A percentile compares a stretch with the other conserved stretches of the same genome.
phyloP scores from a whole-genome alignment of 2,329 filamentous ascomycete species.

The Xylariaceae sp. region DNA sequence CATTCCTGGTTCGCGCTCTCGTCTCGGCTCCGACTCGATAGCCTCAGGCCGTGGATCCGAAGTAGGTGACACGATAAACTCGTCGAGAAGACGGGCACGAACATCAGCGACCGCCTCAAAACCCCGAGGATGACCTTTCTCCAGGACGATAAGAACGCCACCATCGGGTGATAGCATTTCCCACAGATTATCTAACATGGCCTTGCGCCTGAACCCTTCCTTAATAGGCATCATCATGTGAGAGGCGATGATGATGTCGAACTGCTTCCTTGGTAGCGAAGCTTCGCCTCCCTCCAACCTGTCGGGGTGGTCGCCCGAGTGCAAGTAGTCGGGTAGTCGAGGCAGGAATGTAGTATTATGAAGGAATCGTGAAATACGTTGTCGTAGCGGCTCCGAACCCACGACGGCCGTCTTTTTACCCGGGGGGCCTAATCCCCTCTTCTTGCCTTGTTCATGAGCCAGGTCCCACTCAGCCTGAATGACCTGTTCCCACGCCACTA shows the following conservation, averaged over 20 bases:
- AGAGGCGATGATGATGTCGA: constrained; percentile 88
- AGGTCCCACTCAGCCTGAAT: constrained; percentile 81
- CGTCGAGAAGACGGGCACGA: constrained; percentile 77
- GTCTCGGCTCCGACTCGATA: constrained; percentile 48
- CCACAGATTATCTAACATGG: constrained; percentile 89
- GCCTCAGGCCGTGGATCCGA: constrained; percentile 47
- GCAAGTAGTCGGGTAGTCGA: constrained; percentile 85
- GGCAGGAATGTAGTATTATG: constrained; percentile 92
- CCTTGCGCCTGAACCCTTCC: constrained; percentile 78
- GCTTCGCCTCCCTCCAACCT: constrained; percentile 63
- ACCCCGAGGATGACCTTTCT: constrained; percentile 89
- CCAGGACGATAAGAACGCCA: constrained; percentile 84
- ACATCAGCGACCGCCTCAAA: constrained; percentile 92
- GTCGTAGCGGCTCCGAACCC: constrained; percentile 75
- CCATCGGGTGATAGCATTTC: constrained; percentile 81
- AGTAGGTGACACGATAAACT: constrained; percentile 57
- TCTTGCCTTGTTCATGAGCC: constrained; percentile 60
- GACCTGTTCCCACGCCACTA: constrained; percentile 80
- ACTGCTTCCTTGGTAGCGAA: constrained; percentile 73
- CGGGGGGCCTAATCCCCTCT: constrained; percentile 51
- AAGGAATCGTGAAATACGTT: constrained; percentile 77
- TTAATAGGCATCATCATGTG: constrained; percentile 80
- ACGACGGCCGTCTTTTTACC: constrained; percentile 84
- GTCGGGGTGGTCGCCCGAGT: constrained; percentile 65
- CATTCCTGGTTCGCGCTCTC: constrained; percentile 64